Base-by-base conservation (phyloP, 768 basidiomycete genomes). In the Strobilomyces confusus region DNA sequence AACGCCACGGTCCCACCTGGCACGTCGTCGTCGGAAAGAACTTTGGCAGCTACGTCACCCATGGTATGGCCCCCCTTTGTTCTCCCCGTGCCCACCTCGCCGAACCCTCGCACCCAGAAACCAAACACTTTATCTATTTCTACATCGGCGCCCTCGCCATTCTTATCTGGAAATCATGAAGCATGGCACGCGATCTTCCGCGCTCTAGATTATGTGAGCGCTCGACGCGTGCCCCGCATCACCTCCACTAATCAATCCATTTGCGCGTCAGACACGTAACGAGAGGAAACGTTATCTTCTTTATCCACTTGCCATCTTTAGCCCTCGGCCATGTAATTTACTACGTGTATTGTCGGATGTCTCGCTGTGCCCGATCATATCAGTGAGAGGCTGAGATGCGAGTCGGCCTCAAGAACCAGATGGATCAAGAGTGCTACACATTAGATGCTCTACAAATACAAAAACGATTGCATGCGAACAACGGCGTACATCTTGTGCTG, bases 1-100 rank as follows among this genome's bases (percentile, higher is more conserved):
- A 84, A 74, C 78, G 87, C 72, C 86, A 92, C 62, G 92, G 92
- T 23, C 84, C 91, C 52, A 97, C 95, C 62, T 98, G 95, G 95
- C 95, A 98, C 70, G 93, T 94, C 70, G 94, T 98, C 60, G 95
- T 95, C 47, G 95, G 95, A 56, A 98, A 95, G 80, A 97, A 98
- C 77, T 98, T 95, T 82, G 95, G 95, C 47, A 92, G 90, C 75
- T 98, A 95, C 69, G 95, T 98, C 40, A 97, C 95, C 42, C 95
- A 97, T 66, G 95, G 94, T 52, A 41, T 14, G n/a, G 7, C 2
- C 4, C 20, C 29, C 9, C 17, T 15, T 33, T 9, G 2, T 17
- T 23, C 38, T 40, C 51, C 38, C 33, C 50, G 19, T 32, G 26
- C 29, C 26, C 44, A 51, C 33, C 58, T 64, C 15, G 13, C 33